Conservation (phyloP, 257 asterid species). For the Nicotiana attenuata region DNA sequence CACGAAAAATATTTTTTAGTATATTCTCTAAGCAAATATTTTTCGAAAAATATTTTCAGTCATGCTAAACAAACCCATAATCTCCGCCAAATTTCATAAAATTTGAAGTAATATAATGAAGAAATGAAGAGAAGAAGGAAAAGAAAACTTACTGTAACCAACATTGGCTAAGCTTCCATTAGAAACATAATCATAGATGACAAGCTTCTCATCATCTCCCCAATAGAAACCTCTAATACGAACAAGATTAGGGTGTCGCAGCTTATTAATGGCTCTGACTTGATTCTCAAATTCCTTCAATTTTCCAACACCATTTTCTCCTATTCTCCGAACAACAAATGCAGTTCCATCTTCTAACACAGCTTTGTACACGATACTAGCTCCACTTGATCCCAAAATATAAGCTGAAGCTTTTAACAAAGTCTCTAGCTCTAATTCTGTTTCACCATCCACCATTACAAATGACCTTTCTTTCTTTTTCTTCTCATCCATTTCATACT, state of each 20-base stretch:
- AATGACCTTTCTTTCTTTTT: conserved; percentile 35
- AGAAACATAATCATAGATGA: conserved; percentile 68
- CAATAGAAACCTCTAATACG: conserved; percentile 72
- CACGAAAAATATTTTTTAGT: background rate
- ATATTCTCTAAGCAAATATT: background rate
- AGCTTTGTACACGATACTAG: conserved; percentile 74
- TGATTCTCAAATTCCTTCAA: conserved; percentile 62
- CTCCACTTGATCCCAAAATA: conserved; percentile 68
- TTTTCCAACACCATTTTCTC: conserved; percentile 48
- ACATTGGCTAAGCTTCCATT: conserved; percentile 87
- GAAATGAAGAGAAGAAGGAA: background rate
- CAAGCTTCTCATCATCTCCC: conserved; percentile 92
- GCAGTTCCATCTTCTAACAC: conserved; percentile 72
- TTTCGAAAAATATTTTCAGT: background rate
- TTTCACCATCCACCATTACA: conserved; percentile 81
- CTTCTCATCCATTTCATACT: conserved; percentile 9
- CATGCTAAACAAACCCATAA: background rate
- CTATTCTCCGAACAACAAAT: conserved; percentile 84
- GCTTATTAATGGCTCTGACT: conserved; percentile 60
- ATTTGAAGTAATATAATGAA: background rate
- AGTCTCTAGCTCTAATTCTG: conserved; percentile 57
- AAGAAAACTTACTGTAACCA: conserved; percentile 65
- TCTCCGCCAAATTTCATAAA: background rate
- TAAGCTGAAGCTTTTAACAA: conserved; percentile 83
- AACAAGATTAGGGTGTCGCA: conserved; percentile 69